Conservation (phyloP, 176 grass and related monocot species). For the Oryza glumipatula region DNA sequence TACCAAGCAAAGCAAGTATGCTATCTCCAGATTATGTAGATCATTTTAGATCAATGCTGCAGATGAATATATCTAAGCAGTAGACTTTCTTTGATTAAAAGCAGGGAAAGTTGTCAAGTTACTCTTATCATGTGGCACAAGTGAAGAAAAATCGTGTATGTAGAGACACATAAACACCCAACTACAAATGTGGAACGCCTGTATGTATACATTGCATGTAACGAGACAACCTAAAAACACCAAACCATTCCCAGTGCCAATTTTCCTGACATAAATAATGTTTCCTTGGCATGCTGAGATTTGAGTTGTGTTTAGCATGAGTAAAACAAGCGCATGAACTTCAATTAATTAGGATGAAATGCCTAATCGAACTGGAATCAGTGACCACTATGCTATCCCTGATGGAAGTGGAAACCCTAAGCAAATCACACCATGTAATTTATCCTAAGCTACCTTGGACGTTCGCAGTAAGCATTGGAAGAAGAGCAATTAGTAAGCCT, state of each 20-base stretch:
- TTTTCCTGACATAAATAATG: neutral
- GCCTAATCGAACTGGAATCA: neutral
- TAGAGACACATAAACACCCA: neutral
- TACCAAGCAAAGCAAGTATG: conserved; percentile 14
- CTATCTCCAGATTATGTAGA: neutral
- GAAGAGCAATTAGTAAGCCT: neutral
- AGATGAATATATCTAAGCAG: neutral
- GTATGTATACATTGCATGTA: neutral
- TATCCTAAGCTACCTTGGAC: neutral
- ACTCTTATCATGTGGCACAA: neutral
- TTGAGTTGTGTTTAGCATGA: neutral
- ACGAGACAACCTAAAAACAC: neutral
- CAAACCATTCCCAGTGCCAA: neutral
- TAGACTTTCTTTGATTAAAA: neutral
- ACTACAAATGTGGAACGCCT: neutral
- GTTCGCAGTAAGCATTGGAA: neutral
- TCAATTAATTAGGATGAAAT: neutral
- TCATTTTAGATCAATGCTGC: neutral
- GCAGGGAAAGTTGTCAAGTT: neutral
- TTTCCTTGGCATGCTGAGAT: neutral
- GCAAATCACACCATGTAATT: neutral
- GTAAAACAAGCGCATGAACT: neutral
- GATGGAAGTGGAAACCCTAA: conserved; percentile 7
- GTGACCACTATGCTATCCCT: neutral
- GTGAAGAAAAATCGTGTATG: neutral